These are phyloP conservation scores for Neonectria magnoliae DNA, from an alignment of 2,329 filamentous ascomycete genomes.

Conservation along the genomic window DNA sequence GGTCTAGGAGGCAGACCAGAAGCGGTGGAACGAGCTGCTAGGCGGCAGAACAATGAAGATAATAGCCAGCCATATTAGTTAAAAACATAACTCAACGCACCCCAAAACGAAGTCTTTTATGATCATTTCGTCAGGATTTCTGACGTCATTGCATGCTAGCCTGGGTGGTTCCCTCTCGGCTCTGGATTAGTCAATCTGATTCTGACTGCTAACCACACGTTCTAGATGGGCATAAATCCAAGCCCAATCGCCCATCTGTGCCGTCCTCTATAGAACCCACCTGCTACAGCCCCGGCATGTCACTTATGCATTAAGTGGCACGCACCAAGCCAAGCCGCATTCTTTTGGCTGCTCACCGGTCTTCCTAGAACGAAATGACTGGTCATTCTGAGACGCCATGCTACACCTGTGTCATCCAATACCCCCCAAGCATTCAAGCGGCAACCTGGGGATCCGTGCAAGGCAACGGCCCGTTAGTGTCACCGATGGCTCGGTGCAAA, in stretches of 20 bases:
- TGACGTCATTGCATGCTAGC: background rate
- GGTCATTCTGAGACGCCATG: slow-evolving; percentile 13
- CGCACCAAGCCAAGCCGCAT: slow-evolving; percentile 1
- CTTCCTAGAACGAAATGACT: slow-evolving; percentile 12
- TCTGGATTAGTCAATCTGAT: background rate
- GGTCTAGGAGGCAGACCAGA: background rate
- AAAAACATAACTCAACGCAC: background rate
- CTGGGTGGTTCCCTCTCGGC: too few relatives aligned
- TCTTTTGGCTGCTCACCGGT: background rate
- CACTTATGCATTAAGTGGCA: background rate
- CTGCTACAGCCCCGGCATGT: background rate
- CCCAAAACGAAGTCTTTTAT: background rate
- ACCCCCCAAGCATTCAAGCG: slow-evolving; percentile 19
- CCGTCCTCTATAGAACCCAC: background rate
- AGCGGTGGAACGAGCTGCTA: background rate
- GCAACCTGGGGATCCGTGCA: slow-evolving; percentile 26
- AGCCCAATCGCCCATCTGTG: background rate
- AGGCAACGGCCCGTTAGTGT: slow-evolving; percentile 26
- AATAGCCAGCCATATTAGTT: background rate
- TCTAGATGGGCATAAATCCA: background rate
- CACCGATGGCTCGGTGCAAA: background rate
- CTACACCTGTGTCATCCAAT: slow-evolving; percentile 1
- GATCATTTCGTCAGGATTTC: background rate
- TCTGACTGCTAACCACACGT: background rate
- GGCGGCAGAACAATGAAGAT: background rate